phyloP scores from a whole-genome alignment of 2,329 filamentous ascomycete species.

The Beauveria rudraprayagi region DNA sequence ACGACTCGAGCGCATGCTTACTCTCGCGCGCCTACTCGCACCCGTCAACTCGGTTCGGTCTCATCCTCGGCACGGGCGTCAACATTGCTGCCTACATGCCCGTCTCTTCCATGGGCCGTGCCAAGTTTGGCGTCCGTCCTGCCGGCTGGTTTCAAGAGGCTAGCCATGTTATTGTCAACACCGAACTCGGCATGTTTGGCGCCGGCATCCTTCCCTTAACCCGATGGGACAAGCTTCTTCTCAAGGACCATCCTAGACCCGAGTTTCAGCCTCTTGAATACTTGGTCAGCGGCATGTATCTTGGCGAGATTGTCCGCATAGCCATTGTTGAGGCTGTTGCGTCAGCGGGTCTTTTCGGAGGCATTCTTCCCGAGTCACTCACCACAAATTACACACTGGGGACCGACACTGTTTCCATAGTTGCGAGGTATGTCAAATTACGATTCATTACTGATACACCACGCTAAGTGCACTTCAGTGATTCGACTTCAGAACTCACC shows the following conservation, averaged over 20 bases:
- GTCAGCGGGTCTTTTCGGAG: constrained; percentile 46
- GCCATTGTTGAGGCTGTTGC: constrained; percentile 51
- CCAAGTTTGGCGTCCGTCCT: constrained; percentile 51
- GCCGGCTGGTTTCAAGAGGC: constrained; percentile 48
- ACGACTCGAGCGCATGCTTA: constrained; percentile 60
- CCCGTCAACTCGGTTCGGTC: constrained; percentile 50
- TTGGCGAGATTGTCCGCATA: constrained; percentile 56
- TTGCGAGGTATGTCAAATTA: constrained; percentile 44
- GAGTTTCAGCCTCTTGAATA: constrained; percentile 56
- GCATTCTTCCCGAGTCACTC: constrained; percentile 47
- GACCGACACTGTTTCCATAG: constrained; percentile 50
- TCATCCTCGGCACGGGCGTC: constrained; percentile 60
- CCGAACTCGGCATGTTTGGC: constrained; percentile 61
- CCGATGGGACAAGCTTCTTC: constrained; percentile 50
- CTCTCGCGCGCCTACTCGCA: constrained; percentile 55
- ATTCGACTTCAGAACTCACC: constrained; percentile 34
- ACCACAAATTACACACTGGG: constrained; percentile 47
- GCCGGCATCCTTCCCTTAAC: constrained; percentile 50
- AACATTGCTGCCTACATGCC: constrained; percentile 60
- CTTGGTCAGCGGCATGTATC: constrained; percentile 56
- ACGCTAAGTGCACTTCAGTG: constrained; percentile 29
- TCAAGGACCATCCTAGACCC: constrained; percentile 44
- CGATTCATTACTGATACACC: background rate
- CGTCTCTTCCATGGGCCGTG: constrained; percentile 42
- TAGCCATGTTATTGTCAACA: constrained; percentile 58